Evolutionary conservation across 257 asterid genomes (phyloP).

Genomic region (Ophiorrhiza pumila): DNA sequence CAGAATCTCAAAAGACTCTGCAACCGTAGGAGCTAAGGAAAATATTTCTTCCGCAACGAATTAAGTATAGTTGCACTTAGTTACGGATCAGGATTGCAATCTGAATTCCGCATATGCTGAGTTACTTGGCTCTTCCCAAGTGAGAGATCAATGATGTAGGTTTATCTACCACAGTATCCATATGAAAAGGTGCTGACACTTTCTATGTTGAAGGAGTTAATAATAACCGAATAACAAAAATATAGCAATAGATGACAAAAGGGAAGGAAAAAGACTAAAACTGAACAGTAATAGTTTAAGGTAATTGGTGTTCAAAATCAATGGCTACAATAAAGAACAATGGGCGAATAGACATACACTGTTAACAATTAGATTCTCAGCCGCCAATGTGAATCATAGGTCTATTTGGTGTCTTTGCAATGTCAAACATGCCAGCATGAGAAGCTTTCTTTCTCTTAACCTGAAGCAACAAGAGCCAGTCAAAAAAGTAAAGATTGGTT

Average conservation of each 20-base stretch:
- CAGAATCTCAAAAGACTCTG: not conserved
- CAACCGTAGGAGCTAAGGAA: not conserved
- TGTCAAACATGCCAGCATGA: constrained; percentile 94
- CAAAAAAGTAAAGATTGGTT: not conserved
- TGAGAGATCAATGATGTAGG: not conserved
- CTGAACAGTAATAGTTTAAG: not conserved
- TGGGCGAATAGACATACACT: constrained; percentile 6
- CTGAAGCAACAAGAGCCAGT: constrained; percentile 34
- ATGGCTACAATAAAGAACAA: not conserved
- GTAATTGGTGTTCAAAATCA: not conserved
- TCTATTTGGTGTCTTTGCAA: constrained; percentile 90
- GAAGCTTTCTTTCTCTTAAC: constrained; percentile 90
- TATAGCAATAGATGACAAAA: not conserved
- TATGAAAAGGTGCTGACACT: not conserved
- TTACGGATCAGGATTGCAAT: not conserved
- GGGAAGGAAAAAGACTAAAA: not conserved
- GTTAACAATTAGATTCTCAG: constrained; percentile 20
- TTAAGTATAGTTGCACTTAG: not conserved
- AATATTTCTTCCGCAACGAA: not conserved
- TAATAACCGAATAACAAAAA: not conserved
- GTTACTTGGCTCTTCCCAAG: not conserved
- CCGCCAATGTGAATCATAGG: constrained; percentile 99
- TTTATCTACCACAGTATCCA: not conserved
- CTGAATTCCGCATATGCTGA: not conserved
- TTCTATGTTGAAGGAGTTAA: not conserved